Evolutionary conservation across 148 eudicot genomes (phyloP).

Genomic region (Persicaria maculosa): DNA sequence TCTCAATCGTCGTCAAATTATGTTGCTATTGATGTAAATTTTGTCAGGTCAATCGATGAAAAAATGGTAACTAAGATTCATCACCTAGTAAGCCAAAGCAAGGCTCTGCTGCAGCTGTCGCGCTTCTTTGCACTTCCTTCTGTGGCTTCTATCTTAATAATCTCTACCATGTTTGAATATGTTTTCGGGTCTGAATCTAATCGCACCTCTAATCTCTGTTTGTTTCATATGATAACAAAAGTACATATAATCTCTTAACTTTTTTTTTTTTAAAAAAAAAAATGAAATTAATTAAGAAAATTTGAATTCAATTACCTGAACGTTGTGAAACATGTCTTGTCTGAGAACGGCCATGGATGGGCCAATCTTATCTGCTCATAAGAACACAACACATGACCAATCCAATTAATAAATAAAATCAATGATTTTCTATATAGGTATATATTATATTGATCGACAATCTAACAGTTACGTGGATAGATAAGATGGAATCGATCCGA

Average conservation of each 20-base stretch:
- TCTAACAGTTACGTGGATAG: neutral
- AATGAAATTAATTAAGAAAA: neutral
- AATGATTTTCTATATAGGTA: neutral
- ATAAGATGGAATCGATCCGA: neutral
- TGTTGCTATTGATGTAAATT: too few relatives aligned
- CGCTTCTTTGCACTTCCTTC: constrained; percentile 59
- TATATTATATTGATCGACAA: too few relatives aligned
- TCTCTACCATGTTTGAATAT: constrained; percentile 64
- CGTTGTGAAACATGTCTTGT: constrained; percentile 72
- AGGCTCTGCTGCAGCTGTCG: constrained; percentile 59
- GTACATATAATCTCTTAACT: too few relatives aligned
- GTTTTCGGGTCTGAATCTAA: constrained; percentile 48
- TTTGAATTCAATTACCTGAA: constrained; percentile 37
- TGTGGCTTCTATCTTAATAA: constrained; percentile 59
- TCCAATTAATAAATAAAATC: neutral
- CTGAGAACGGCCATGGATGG: constrained; percentile 90
- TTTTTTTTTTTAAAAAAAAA: too few relatives aligned
- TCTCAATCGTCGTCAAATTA: neutral
- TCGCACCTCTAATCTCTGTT: constrained; percentile 66
- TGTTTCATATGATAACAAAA: too few relatives aligned
- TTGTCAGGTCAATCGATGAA: neutral
- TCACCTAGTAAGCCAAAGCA: constrained; percentile 90
- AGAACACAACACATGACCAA: too few relatives aligned
- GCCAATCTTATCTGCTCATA: constrained; percentile 80
- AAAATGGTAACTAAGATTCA: neutral